These are phyloP conservation scores for Pythium utonaiense DNA, from an alignment of 352 stramenopile species.

Conservation along the genomic window DNA sequence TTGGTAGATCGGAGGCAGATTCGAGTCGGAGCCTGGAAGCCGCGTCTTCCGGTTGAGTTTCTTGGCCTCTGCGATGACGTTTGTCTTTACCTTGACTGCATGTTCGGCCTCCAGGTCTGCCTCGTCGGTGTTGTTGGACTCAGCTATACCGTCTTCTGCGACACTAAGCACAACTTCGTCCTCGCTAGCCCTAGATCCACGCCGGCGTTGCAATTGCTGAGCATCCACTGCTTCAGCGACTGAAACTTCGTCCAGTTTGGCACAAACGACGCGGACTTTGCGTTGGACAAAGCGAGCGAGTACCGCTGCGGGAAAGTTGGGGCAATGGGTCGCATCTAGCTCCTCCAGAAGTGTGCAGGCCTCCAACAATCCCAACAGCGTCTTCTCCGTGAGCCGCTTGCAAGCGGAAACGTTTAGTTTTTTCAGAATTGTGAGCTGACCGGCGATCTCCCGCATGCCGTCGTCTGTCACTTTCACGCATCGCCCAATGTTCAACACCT, in stretches of 20 bases:
- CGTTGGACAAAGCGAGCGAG: constrained; percentile 57
- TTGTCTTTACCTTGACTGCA: background rate
- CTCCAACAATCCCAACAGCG: constrained; percentile 47
- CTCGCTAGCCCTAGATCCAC: background rate
- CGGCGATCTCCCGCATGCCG: constrained; percentile 72
- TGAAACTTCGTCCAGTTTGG: constrained; percentile 38
- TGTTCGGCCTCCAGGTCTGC: background rate
- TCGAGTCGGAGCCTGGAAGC: constrained; percentile 12
- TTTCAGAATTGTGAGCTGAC: constrained; percentile 65
- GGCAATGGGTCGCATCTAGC: constrained; percentile 80
- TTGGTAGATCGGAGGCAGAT: constrained; percentile 18
- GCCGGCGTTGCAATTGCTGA: background rate
- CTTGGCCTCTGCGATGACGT: constrained; percentile 7
- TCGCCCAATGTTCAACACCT: constrained; percentile 59
- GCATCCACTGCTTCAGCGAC: constrained; percentile 11
- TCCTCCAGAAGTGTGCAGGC: constrained; percentile 57
- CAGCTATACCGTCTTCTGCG: background rate
- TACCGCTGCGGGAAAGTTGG: constrained; percentile 44
- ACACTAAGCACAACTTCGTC: background rate
- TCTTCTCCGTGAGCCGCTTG: constrained; percentile 70
- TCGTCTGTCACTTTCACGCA: constrained; percentile 84
- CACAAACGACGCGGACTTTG: constrained; percentile 49
- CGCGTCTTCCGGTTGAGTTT: constrained; percentile 15
- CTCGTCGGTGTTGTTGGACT: constrained; percentile 5
- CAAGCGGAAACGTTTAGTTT: constrained; percentile 75